A percentile compares a stretch with the other conserved stretches of the same genome.
These are phyloP conservation scores for Casaregolazyma lundiana DNA, from an alignment of 1,139 yeast species.

Conservation along the genomic window DNA sequence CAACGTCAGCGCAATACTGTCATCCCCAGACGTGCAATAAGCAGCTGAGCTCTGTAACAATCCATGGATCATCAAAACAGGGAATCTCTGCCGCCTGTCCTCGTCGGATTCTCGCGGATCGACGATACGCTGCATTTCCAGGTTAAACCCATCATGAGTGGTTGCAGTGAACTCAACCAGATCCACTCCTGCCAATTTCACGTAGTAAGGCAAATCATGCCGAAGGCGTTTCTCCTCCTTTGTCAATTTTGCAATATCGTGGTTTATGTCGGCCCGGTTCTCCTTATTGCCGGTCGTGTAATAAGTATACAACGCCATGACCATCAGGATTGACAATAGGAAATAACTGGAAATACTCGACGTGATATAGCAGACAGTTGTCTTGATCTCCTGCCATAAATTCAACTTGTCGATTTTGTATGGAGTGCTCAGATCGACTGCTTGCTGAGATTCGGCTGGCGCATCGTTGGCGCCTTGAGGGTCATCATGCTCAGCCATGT, in stretches of 20 bases:
- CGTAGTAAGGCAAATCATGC: conserved; percentile 61
- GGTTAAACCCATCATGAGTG: conserved; percentile 76
- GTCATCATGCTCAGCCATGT: background rate
- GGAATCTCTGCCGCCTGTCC: conserved; percentile 35
- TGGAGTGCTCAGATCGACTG: conserved; percentile 1
- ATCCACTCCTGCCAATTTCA: conserved; percentile 53
- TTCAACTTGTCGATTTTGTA: conserved; percentile 6
- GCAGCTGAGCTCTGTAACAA: conserved; percentile 83
- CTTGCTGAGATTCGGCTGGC: background rate
- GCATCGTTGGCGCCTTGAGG: background rate
- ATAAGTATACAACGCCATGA: conserved; percentile 26
- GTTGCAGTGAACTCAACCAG: conserved; percentile 55
- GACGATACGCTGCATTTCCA: conserved; percentile 59
- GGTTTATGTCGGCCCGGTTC: background rate
- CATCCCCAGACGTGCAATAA: conserved; percentile 70
- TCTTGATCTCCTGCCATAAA: conserved; percentile 1
- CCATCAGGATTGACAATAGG: conserved; percentile 32
- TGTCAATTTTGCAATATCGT: conserved; percentile 1
- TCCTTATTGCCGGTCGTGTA: conserved; percentile 8
- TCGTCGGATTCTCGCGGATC: conserved; percentile 43
- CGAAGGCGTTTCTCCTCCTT: conserved; percentile 27
- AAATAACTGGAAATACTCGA: conserved; percentile 30
- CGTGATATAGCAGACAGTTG: conserved; percentile 20
- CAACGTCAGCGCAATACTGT: conserved; percentile 63
- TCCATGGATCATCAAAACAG: conserved; percentile 79